phyloP scores from a whole-genome alignment of 2,329 filamentous ascomycete species.

The Colletotrichum endophyticum region DNA sequence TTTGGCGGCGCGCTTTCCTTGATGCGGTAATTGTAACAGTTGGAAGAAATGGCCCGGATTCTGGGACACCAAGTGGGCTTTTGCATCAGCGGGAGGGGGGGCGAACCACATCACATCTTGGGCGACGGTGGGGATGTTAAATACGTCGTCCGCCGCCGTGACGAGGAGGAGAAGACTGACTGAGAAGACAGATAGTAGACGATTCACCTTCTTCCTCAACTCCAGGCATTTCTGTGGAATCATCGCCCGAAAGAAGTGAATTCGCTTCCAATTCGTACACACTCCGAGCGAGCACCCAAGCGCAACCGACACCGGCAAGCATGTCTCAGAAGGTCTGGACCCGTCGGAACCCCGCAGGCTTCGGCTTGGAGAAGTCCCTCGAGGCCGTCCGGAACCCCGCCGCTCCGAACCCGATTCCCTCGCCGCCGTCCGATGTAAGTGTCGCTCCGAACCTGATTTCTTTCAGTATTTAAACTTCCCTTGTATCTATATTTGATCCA shows the following conservation, averaged over 20 bases:
- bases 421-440: constrained; percentile 23
- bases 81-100: neutral
- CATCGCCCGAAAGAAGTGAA: neutral
- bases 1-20: neutral
- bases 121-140: neutral
- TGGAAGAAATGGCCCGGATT: neutral
- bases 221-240: neutral
- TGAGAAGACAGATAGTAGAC: neutral
- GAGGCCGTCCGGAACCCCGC: constrained; percentile 25
- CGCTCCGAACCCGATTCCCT: constrained; percentile 9
- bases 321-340: constrained; percentile 35
- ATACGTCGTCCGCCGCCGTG: neutral
- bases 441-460: neutral
- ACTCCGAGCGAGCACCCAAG: neutral
- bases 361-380: constrained; percentile 28
- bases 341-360: constrained; percentile 29
- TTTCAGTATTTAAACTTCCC: neutral
- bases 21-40: constrained; percentile 18
- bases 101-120: neutral
- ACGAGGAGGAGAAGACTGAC: neutral
- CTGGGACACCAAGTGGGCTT: constrained; percentile 11
- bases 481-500: neutral
- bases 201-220: neutral
- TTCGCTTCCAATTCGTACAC: neutral
- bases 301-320: constrained; percentile 42